These are phyloP conservation scores for Ascochyta viciae-villosae DNA, from an alignment of 2,329 filamentous ascomycete species.

Conservation along the genomic window DNA sequence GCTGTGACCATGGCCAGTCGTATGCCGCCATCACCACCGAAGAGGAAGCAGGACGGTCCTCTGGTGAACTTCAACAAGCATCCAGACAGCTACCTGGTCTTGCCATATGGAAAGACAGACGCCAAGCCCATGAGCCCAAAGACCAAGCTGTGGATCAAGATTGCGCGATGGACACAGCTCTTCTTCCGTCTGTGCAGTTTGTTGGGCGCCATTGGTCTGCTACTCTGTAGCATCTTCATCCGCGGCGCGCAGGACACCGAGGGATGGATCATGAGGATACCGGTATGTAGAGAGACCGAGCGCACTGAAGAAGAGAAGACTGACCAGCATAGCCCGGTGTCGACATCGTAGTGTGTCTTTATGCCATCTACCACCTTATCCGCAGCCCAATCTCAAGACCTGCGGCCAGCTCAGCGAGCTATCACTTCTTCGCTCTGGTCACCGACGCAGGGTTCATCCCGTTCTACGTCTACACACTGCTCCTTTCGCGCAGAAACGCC, in stretches of 20 bases:
- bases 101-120: constrained; percentile 67
- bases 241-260: constrained; percentile 69
- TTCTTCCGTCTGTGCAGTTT: constrained; percentile 71
- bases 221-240: constrained; percentile 80
- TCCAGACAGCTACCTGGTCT: constrained; percentile 75
- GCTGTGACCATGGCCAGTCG: constrained; percentile 82
- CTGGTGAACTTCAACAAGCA: constrained; percentile 84
- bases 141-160: constrained; percentile 75
- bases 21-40: constrained; percentile 64
- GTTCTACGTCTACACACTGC: constrained; percentile 67
- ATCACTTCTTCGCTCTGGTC: constrained; percentile 82
- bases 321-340: constrained; percentile 70
- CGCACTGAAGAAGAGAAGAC: background rate
- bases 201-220: constrained; percentile 71
- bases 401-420: constrained; percentile 82
- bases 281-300: constrained; percentile 61
- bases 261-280: constrained; percentile 78
- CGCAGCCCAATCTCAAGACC: constrained; percentile 74
- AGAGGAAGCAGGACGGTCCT: constrained; percentile 74
- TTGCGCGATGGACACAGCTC: constrained; percentile 73
- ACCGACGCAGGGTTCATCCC: constrained; percentile 73
- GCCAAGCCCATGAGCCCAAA: constrained; percentile 71
- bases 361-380: constrained; percentile 81
- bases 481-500: constrained; percentile 62
- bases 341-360: constrained; percentile 73